Conservation (phyloP, 2,329 filamentous ascomycete genomes). For the Dactylellina leptospora region DNA sequence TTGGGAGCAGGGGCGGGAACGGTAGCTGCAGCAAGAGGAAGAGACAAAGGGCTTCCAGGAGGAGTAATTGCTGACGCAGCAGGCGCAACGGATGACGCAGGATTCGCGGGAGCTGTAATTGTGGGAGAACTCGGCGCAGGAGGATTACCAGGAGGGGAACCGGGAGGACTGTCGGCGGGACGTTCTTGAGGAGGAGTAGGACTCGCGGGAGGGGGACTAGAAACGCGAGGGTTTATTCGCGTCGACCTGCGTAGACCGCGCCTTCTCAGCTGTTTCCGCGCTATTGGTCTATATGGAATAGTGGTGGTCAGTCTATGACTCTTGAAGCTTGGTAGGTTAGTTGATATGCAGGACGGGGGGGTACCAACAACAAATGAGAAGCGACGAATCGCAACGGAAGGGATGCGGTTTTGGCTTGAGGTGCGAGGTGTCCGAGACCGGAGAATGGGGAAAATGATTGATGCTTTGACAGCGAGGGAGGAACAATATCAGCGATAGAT, state of each 20-base stretch:
- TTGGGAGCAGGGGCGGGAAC: background rate
- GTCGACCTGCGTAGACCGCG: slow-evolving; percentile 12
- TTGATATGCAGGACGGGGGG: slow-evolving; percentile 21
- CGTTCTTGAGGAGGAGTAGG: background rate
- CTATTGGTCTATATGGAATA: slow-evolving; percentile 19
- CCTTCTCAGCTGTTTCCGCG: slow-evolving; percentile 47
- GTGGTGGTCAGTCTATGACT: slow-evolving; percentile 40
- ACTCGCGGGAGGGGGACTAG: background rate
- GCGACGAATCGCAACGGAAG: slow-evolving; percentile 13
- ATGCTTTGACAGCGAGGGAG: background rate
- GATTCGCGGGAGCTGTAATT: slow-evolving; percentile 2
- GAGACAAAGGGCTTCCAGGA: too few species aligned
- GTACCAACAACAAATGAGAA: slow-evolving; percentile 19
- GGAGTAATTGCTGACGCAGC: too few species aligned
- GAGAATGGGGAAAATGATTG: background rate
- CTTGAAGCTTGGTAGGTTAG: slow-evolving; percentile 25
- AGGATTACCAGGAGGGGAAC: background rate
- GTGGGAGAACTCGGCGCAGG: background rate
- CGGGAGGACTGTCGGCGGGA: background rate
- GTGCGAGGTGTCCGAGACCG: background rate
- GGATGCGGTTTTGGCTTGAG: slow-evolving; percentile 16
- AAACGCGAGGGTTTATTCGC: slow-evolving; percentile 35
- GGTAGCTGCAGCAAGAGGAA: background rate
- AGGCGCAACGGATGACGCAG: background rate
- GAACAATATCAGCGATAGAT: background rate